Base-by-base conservation (phyloP, 495 filamentous ascomycete species). In the Aspergillus nanangensis region DNA sequence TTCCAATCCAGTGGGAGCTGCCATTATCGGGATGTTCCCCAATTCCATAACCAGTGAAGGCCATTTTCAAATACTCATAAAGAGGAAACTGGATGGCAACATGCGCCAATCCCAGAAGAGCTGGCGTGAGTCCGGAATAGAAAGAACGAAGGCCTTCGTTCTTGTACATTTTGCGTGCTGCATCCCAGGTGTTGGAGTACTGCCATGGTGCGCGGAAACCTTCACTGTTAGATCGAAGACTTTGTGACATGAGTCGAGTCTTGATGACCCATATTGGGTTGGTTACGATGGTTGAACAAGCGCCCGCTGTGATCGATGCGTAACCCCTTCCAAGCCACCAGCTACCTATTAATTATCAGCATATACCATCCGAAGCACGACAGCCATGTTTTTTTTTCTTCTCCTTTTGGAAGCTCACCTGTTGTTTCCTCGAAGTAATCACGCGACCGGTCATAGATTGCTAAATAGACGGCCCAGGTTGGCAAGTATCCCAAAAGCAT, bases 251-350 rank as follows among this genome's bases (percentile, higher is more conserved):
- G 31, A 99, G 77, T 48, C 93, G 79, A 24, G 93, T 99, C 62
- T 99, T 99, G 68, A 99, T 95, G 21, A 99, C 94, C 93, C 93
- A 99, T 47, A 99, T 99, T 0, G 93, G 93, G 65, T 99, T 99
- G n/a, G 93, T 99, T 44, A 79, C 87, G 50, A 97, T 79, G 3
- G 94, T 97, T 44, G 89, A 95, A 62, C 87, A 95, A 44, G 84
- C 88, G 14, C 93, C 93, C 24, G 90, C 93, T 29, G 87, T 81
- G 49, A 99, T 77, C 18, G 94, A 93, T 20, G 94, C 91, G 66
- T 78, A 77, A 14, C 80, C 72, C 53, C 82, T 75, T 42, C 78
- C 74, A 27, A 84, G 56, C 72, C 79, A 82, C 66, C 77, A 78
- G 53, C 72, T 81, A 50, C 75, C 72, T 79, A 52, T 42, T 42